A percentile compares a stretch with the other conserved stretches of the same genome.
These are phyloP conservation scores for Aquilaria agallochum DNA, from an alignment of 441 rosid genomes.

Conservation along the genomic window DNA sequence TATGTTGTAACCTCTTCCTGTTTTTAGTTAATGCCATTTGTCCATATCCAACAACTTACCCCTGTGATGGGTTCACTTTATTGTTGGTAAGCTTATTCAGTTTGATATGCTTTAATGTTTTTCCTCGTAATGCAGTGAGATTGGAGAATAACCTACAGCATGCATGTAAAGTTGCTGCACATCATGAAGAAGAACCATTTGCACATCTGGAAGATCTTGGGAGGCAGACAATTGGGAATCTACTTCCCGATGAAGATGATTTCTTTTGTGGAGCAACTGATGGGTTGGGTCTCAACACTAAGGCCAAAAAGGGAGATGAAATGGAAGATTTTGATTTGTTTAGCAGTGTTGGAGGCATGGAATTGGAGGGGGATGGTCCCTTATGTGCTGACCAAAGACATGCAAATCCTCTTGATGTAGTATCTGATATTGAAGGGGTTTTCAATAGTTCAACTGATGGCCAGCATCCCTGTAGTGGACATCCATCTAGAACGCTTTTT, in stretches of 20 bases:
- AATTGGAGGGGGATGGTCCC: slow-evolving; percentile 44
- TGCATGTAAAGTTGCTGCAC: slow-evolving; percentile 25
- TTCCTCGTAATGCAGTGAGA: slow-evolving; percentile 31
- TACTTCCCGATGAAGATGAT: slow-evolving; percentile 65
- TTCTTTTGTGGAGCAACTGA: slow-evolving; percentile 49
- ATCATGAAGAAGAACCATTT: slow-evolving; percentile 29
- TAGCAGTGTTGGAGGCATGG: slow-evolving; percentile 59
- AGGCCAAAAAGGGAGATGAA: slow-evolving; percentile 34
- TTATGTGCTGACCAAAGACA: slow-evolving; percentile 15
- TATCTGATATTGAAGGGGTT: slow-evolving; percentile 28
- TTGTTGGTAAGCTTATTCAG: background rate
- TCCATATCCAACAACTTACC: too few species aligned
- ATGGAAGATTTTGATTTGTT: slow-evolving; percentile 50
- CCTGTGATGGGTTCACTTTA: background rate
- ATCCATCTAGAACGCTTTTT: slow-evolving; percentile 45
- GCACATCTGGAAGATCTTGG: slow-evolving; percentile 50
- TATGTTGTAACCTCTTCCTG: too few species aligned
- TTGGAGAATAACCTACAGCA: slow-evolving; percentile 31
- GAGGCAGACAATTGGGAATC: slow-evolving; percentile 52
- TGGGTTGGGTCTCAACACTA: slow-evolving; percentile 30
- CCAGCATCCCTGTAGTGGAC: slow-evolving; percentile 37
- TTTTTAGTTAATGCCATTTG: too few species aligned
- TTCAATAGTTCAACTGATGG: slow-evolving; percentile 28
- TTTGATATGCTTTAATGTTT: slow-evolving; percentile 5
- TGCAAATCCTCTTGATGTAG: slow-evolving; percentile 16